phyloP scores from a whole-genome alignment of 371 early-diverging fungal genomes.

The Mucor sp. region DNA sequence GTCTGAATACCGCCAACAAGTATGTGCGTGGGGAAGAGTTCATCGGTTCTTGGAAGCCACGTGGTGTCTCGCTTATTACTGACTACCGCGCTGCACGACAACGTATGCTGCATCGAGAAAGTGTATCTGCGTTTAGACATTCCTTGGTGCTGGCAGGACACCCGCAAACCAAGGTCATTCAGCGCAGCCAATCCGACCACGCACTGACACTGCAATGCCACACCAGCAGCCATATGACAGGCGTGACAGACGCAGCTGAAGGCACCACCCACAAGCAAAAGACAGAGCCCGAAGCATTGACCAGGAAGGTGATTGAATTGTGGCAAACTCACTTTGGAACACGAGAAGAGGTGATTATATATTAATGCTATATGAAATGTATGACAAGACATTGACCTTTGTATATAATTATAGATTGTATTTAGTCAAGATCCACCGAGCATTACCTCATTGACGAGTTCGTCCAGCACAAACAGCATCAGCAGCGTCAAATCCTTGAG shows the following conservation, averaged over 20 bases:
- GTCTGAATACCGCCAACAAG: constrained; percentile 70
- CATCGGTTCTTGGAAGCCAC: constrained; percentile 76
- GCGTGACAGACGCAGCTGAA: background rate
- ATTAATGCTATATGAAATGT: background rate
- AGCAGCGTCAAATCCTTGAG: constrained; percentile 9
- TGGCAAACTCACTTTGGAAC: constrained; percentile 49
- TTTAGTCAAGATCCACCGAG: constrained; percentile 32
- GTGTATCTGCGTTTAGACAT: constrained; percentile 55
- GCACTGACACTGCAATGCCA: background rate
- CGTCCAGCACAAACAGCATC: constrained; percentile 13
- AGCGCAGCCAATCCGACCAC: constrained; percentile 2
- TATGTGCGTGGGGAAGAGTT: constrained; percentile 89
- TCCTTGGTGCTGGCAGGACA: constrained; percentile 22
- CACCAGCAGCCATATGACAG: background rate
- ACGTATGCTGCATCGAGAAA: constrained; percentile 38
- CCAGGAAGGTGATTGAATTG: constrained; percentile 37
- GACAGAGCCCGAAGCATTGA: constrained; percentile 15
- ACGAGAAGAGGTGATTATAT: constrained; percentile 43
- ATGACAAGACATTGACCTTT: background rate
- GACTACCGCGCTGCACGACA: constrained; percentile 52
- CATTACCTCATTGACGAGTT: constrained; percentile 11
- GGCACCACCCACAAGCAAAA: background rate
- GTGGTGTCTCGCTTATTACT: constrained; percentile 70
- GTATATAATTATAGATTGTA: constrained; percentile 16
- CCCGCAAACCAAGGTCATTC: constrained; percentile 27